Evolutionary conservation across 2,329 filamentous ascomycete species (phyloP).

Genomic region (Curvularia sp.): DNA sequence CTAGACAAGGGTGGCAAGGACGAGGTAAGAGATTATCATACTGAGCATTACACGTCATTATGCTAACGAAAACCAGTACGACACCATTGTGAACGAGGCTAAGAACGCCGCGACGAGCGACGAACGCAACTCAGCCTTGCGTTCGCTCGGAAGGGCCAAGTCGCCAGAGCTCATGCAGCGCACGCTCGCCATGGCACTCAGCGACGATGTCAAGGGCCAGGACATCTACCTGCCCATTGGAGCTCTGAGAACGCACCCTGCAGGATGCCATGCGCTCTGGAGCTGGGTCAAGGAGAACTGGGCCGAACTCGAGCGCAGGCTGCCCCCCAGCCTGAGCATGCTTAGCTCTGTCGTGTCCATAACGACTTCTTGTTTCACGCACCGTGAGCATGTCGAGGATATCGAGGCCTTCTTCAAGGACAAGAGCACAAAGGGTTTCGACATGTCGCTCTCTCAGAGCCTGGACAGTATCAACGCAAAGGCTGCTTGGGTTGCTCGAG

Average conservation of each 20-base stretch:
- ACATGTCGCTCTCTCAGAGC: constrained; percentile 88
- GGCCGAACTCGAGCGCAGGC: constrained; percentile 79
- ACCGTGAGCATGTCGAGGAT: constrained; percentile 73
- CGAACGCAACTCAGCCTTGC: constrained; percentile 90
- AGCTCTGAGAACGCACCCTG: constrained; percentile 76
- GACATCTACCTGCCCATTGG: constrained; percentile 90
- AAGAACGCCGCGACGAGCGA: constrained; percentile 77
- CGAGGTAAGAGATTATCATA: constrained; percentile 62
- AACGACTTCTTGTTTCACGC: constrained; percentile 81
- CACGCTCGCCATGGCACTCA: constrained; percentile 76
- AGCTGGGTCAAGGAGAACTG: constrained; percentile 86
- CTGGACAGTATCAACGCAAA: constrained; percentile 85
- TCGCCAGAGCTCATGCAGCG: constrained; percentile 80
- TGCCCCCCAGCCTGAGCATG: constrained; percentile 87
- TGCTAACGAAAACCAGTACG: constrained; percentile 63
- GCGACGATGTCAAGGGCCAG: constrained; percentile 87
- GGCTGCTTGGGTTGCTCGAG: constrained; percentile 78
- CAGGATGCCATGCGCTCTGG: constrained; percentile 82
- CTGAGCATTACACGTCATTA: constrained; percentile 2
- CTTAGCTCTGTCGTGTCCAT: constrained; percentile 84
- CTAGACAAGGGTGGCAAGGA: constrained; percentile 83
- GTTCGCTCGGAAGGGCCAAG: constrained; percentile 79
- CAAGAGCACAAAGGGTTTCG: constrained; percentile 86
- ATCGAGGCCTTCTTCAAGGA: constrained; percentile 81
- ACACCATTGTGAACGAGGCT: constrained; percentile 77